Evolutionary conservation across 169 alveolate genomes (phyloP).

Genomic region (Cystoisospora suis): DNA sequence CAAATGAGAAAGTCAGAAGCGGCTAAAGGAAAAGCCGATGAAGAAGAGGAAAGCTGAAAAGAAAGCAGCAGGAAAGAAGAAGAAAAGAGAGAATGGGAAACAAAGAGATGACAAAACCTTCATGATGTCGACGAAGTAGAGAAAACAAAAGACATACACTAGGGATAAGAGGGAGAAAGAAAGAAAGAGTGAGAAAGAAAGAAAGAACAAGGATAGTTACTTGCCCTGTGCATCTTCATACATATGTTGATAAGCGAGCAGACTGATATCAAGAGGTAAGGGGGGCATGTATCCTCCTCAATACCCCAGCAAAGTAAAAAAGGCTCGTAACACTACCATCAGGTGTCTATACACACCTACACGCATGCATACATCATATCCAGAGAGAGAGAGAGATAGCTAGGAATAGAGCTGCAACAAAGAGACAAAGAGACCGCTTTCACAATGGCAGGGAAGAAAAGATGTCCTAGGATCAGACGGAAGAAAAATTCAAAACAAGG

Average conservation of each 20-base stretch:
- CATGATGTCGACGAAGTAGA: not conserved
- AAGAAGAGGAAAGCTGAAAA: not conserved
- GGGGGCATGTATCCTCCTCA: too few species aligned
- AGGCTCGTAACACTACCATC: too few species aligned
- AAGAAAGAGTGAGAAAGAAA: not conserved
- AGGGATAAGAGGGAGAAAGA: not conserved
- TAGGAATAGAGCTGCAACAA: not conserved
- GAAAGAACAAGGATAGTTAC: not conserved
- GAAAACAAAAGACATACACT: not conserved
- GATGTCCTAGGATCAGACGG: too few species aligned
- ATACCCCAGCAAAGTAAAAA: too few species aligned
- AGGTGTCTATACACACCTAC: too few species aligned
- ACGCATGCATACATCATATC: too few species aligned
- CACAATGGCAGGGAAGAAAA: not conserved
- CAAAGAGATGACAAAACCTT: not conserved
- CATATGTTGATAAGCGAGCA: too few species aligned
- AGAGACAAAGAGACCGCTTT: not conserved
- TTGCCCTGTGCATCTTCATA: too few species aligned
- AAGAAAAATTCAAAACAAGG: too few species aligned
- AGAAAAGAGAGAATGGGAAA: not conserved
- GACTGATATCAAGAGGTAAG: too few species aligned
- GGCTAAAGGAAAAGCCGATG: not conserved
- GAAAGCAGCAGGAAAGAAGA: not conserved
- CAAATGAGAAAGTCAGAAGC: not conserved
- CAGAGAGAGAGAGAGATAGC: not conserved